phyloP scores from a whole-genome alignment of 164 flowering plant species.

The Annona cherimola region DNA sequence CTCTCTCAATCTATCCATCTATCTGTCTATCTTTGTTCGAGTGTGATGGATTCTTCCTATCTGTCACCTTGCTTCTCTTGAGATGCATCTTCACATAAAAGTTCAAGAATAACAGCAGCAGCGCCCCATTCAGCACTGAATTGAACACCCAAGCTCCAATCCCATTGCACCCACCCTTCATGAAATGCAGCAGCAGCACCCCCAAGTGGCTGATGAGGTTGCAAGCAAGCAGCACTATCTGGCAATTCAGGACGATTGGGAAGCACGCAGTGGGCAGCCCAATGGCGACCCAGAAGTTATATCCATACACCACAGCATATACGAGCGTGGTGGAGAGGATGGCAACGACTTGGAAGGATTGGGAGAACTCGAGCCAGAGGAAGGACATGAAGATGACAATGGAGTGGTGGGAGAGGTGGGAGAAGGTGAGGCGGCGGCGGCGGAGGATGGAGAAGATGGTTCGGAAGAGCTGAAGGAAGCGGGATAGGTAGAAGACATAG shows the following conservation, averaged over 20 bases:
- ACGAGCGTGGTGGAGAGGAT: conserved; percentile 49
- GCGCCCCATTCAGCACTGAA: conserved; percentile 45
- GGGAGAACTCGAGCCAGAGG: conserved; percentile 89
- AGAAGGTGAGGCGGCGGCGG: conserved; percentile 37
- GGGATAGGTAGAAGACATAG: conserved; percentile 61
- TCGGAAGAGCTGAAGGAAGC: conserved; percentile 57
- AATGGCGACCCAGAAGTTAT: conserved; percentile 66
- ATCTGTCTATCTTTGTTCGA: not conserved
- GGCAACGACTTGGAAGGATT: conserved; percentile 78
- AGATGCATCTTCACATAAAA: conserved; percentile 39
- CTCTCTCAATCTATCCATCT: not conserved
- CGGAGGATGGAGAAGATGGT: conserved; percentile 49
- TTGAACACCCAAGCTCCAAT: conserved; percentile 76
- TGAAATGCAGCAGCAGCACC: conserved; percentile 59
- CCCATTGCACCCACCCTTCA: conserved; percentile 81
- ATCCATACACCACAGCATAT: conserved; percentile 64
- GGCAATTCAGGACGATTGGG: conserved; percentile 58
- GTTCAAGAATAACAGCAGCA: conserved; percentile 34
- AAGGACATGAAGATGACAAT: conserved; percentile 52
- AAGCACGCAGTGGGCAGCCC: conserved; percentile 57
- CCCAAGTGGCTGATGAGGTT: conserved; percentile 62
- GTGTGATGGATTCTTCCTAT: conserved; percentile 2
- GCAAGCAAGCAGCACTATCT: conserved; percentile 49
- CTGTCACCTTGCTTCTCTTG: conserved; percentile 7
- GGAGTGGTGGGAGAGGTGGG: conserved; percentile 53